Conservation (phyloP, 805 yeast species). For the Kluyveromyces wickerhamii region DNA sequence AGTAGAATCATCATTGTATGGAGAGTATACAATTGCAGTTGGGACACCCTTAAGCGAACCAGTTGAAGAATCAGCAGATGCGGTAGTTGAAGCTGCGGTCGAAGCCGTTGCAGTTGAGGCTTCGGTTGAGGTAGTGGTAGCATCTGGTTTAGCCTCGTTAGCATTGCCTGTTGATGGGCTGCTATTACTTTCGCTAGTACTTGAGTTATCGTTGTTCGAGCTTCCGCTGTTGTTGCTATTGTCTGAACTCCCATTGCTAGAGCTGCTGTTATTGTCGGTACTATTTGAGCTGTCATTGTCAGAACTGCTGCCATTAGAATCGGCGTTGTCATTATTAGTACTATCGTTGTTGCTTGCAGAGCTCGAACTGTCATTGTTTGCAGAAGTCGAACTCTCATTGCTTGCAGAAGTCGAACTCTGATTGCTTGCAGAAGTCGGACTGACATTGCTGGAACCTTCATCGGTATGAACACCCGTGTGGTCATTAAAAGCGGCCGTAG, state of each 20-base stretch:
- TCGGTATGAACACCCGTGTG: constrained; percentile 10
- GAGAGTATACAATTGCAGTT: constrained; percentile 62
- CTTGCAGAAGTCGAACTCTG: background rate
- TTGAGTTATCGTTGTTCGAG: constrained; percentile 3
- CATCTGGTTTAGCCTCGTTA: constrained; percentile 12
- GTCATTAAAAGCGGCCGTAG: constrained; percentile 5
- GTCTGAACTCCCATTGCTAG: background rate
- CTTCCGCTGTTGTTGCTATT: constrained; percentile 1
- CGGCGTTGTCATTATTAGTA: too few species aligned
- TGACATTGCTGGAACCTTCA: constrained; percentile 1
- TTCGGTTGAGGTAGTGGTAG: constrained; percentile 13
- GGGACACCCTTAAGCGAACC: constrained; percentile 36
- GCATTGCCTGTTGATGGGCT: constrained; percentile 9
- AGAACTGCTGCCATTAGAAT: background rate
- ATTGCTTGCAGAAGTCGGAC: constrained; percentile 9
- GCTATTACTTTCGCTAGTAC: constrained; percentile 1
- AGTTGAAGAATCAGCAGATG: constrained; percentile 20
- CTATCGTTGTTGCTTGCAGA: constrained; percentile 1
- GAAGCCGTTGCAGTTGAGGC: constrained; percentile 12
- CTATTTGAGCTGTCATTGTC: background rate
- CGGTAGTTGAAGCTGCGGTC: constrained; percentile 18
- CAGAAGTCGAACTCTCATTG: constrained; percentile 5
- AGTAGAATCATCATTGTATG: constrained; percentile 58
- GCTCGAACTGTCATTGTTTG: constrained; percentile 5
- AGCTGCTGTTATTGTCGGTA: background rate